Evolutionary conservation across 805 yeast genomes (phyloP), one percentile per base, ranked within the genome.

Genomic region (Barnettozyma wickerhamii): DNA sequence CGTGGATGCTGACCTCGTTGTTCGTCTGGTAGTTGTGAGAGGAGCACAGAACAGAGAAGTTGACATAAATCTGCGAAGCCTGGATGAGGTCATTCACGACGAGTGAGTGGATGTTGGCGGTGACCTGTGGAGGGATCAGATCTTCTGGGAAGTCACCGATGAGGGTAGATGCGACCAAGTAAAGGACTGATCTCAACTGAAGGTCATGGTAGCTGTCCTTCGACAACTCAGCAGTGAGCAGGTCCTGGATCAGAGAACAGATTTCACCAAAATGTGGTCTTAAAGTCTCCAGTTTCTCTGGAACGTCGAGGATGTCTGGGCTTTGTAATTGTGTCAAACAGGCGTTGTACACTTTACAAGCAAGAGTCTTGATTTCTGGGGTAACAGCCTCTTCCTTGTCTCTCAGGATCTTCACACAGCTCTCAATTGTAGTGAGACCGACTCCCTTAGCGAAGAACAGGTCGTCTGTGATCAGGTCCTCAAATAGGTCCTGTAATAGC

Each of bases 381-480:
- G 7, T 13, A n/a, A 36, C 21, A 10, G 17, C 10, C 7, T 37
- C 17, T 9, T 57, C 47, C 1, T 58, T 43, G 19, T 56, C 57
- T 19, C 53, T 38, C 23, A 79, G 54, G 21, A 79, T 53, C 32
- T 57, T 55, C 30, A 70, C 61, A 39, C 84, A 70, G 29, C 78
- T 74, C 24, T 67, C 60, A 30, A 80, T 65, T 0, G 85, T 69
- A 31, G 69, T 68, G 15, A 58, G 47, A 3, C 90, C 91, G 31
- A 82, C 71, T 2, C 84, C 85, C 10, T 77, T 82, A 40, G 77
- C 82, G 68, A 89, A 85, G 57, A 90, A 91, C 60, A 86, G 91
- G 27, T 81, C 88, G 43, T 88, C 96, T 2, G 91, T 75, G 23
- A 93, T 77, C 37, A 89, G 70, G 54, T 93, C 97, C 53, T 85